Percentiles rank a stretch among this genome's conserved stretches.
Evolutionary conservation across 1,139 yeast genomes (phyloP).

Genomic region (Scheffersomyces insectosa): DNA sequence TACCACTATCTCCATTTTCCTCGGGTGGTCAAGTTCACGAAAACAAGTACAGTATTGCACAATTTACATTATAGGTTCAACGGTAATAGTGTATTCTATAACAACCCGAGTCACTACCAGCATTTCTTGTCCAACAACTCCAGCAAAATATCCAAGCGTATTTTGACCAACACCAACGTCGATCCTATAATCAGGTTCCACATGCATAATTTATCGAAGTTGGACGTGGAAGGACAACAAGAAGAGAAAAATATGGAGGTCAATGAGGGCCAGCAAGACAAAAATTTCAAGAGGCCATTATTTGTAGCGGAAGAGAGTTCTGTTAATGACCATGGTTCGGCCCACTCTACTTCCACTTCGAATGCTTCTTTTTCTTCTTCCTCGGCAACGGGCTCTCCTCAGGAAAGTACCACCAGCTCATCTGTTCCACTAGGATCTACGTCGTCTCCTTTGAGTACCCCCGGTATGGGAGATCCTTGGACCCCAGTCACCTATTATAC

Average conservation of each 20-base stretch:
- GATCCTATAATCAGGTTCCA: conserved; percentile 14
- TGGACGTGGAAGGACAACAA: not conserved
- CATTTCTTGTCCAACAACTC: conserved; percentile 8
- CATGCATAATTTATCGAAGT: conserved; percentile 6
- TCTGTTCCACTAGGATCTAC: not conserved
- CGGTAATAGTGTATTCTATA: conserved; percentile 8
- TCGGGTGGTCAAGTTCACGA: conserved; percentile 8
- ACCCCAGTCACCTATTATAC: conserved; percentile 3
- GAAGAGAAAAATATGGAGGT: not conserved
- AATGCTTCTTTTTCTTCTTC: not conserved
- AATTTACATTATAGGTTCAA: conserved; percentile 6
- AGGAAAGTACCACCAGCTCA: not conserved
- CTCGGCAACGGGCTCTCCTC: not conserved
- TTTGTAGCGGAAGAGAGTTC: not conserved
- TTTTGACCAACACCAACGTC: conserved; percentile 6
- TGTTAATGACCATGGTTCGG: not conserved
- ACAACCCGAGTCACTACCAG: conserved; percentile 12
- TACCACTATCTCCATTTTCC: conserved; percentile 24
- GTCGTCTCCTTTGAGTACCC: not conserved
- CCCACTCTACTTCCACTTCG: not conserved
- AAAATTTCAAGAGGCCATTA: not conserved
- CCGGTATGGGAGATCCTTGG: too few relatives aligned
- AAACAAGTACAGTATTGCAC: conserved; percentile 9
- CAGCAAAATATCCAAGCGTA: not conserved
- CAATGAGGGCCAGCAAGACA: not conserved